phyloP scores from a whole-genome alignment of 768 basidiomycete species.

The Tylopilus rubrobrunneus region DNA sequence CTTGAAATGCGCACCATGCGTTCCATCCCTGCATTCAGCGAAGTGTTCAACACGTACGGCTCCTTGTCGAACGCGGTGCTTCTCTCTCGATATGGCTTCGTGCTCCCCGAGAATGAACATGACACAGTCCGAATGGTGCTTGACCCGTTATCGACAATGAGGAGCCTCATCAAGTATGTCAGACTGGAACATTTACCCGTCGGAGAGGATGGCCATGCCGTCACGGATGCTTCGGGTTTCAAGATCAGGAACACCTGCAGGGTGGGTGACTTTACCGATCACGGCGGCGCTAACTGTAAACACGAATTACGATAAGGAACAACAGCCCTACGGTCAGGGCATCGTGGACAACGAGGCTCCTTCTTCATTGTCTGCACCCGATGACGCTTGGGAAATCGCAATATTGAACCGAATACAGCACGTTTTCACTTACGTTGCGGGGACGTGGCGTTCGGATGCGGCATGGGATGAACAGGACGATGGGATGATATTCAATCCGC shows the following conservation, averaged over 20 bases:
- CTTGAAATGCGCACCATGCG: conserved; percentile 69
- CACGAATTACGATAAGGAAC: conserved; percentile 23
- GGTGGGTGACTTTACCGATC: conserved; percentile 21
- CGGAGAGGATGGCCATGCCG: conserved; percentile 15
- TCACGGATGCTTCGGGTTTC: conserved; percentile 7
- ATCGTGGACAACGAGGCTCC: conserved; percentile 6
- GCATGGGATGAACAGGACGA: conserved; percentile 26
- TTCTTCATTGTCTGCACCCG: conserved; percentile 1
- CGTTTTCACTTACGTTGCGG: conserved; percentile 20
- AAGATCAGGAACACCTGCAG: conserved; percentile 26
- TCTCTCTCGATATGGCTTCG: conserved; percentile 68
- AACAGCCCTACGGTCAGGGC: conserved; percentile 17
- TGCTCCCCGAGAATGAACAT: conserved; percentile 67
- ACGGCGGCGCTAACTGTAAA: conserved; percentile 17
- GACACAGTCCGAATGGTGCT: conserved; percentile 44
- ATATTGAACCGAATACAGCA: conserved; percentile 11
- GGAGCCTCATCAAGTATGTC: conserved; percentile 10
- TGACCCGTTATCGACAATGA: conserved; percentile 18
- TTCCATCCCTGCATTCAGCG: conserved; percentile 44
- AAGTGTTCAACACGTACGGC: conserved; percentile 82
- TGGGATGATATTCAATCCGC: conserved; percentile 25
- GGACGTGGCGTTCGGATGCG: conserved; percentile 20
- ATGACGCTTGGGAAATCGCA: conserved; percentile 13
- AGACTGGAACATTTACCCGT: conserved; percentile 4
- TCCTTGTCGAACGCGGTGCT: conserved; percentile 61